Base-by-base conservation (phyloP, 2,329 filamentous ascomycete species). In the Colletotrichum sp. region DNA sequence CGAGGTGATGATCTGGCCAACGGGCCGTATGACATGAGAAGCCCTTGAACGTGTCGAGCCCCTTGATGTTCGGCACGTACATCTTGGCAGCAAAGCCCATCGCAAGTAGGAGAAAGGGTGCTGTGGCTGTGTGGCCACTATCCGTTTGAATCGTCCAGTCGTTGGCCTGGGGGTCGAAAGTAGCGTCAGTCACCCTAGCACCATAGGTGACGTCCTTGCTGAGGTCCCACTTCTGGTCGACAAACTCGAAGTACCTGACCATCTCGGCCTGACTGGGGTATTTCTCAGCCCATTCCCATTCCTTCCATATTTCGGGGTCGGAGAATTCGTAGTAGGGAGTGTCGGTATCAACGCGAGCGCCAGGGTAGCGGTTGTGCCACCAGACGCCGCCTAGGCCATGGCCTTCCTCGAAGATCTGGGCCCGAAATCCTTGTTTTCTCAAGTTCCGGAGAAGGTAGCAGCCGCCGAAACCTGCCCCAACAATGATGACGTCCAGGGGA, bases 171-270 rank as follows among this genome's bases (percentile, higher is more conserved):
- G 80, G 77, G 75, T 88, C 81, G 75, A 87, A 89, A 6, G 83
- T 77, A 0, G 86, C 86, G 2, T 80, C 81, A 1, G 80, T 78
- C 2, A 89, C 85, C 4, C 84, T 83, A 6, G 82, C 83, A 34
- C 86, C 81, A 76, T 89, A 89, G 16, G 81, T 81, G 48, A 83
- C 83, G 63, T 87, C 82, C 48, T 84, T 87, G 66, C 83, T 87
- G 24, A 88, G 76, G 15, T 85, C 79, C 44, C 85, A 81, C 30
- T 84, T 84, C 16, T 83, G 80, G 52, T 86, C 86, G 8, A 88
- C 84, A 72, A 86, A 85, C 60, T 85, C 80, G 69, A 88, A 88
- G 75, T 89, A 89, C 8, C 74, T 77, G n/a, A 83, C 80, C 0
- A 88, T 79, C 68, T 89, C 85, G 13, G 81, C 76, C 60, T 79